phyloP scores from a whole-genome alignment of 257 asterid species.

The Nicotiana otophora region DNA sequence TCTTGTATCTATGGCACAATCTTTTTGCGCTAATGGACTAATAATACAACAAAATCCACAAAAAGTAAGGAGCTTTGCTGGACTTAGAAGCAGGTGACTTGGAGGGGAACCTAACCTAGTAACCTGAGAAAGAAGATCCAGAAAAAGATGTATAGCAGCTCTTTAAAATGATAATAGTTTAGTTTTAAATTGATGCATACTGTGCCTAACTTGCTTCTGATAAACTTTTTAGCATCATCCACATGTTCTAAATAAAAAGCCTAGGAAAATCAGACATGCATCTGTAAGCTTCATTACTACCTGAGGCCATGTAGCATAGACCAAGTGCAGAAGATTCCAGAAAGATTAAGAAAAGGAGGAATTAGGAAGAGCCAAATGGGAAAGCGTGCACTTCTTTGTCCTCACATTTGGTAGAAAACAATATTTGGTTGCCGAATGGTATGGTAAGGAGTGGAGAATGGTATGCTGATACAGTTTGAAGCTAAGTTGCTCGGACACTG shows the following conservation, averaged over 20 bases:
- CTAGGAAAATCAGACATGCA: neutral
- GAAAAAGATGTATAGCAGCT: neutral
- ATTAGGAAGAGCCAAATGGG: neutral
- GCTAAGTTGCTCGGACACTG: neutral
- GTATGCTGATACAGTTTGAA: neutral
- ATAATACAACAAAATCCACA: neutral
- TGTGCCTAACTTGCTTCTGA: neutral
- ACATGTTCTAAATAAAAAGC: neutral
- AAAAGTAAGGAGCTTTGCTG: neutral
- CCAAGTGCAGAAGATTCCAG: neutral
- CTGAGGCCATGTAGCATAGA: neutral
- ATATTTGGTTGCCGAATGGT: neutral
- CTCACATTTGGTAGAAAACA: conserved; percentile 2
- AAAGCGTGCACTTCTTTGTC: neutral
- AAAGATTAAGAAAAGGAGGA: neutral
- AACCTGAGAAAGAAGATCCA: neutral
- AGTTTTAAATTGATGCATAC: neutral
- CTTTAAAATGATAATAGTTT: neutral
- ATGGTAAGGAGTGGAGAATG: neutral
- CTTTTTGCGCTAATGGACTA: neutral
- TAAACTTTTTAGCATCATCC: neutral
- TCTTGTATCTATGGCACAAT: neutral
- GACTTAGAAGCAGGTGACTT: neutral
- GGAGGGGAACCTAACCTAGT: neutral
- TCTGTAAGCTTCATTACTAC: neutral